These are phyloP conservation scores for Tetratostichococcus sp. DNA, from an alignment of 139 green algal genomes.

Conservation along the genomic window DNA sequence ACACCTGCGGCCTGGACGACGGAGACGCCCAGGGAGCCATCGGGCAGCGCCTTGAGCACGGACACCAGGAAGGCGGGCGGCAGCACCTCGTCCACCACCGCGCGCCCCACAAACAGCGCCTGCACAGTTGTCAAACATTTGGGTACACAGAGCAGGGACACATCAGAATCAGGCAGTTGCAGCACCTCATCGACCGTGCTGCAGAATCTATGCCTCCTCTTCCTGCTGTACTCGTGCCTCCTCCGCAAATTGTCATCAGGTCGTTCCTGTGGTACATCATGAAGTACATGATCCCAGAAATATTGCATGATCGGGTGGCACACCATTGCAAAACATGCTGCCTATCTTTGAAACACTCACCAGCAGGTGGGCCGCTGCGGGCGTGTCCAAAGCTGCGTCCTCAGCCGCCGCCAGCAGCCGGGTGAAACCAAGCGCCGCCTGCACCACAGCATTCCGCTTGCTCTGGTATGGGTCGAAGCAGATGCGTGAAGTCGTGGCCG, in stretches of 20 bases:
- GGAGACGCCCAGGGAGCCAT: constrained; percentile 54
- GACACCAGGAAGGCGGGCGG: constrained; percentile 76
- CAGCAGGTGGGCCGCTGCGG: constrained; percentile 71
- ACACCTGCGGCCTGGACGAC: constrained; percentile 51
- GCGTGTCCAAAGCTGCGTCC: constrained; percentile 86
- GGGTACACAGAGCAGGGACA: no score
- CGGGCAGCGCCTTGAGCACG: constrained; percentile 53
- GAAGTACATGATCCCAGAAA: no score
- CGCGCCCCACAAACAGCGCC: constrained; percentile 74
- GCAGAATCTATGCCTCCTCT: no score
- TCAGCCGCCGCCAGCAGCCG: constrained; percentile 57
- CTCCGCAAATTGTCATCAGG: no score
- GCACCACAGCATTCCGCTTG: constrained; percentile 9
- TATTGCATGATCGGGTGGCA: no score
- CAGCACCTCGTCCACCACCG: constrained; percentile 92
- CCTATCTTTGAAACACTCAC: background rate
- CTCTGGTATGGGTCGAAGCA: no score
- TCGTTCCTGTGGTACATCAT: no score
- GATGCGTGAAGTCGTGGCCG: no score
- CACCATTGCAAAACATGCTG: no score
- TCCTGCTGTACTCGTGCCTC: no score
- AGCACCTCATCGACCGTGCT: no score
- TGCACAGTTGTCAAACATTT: background rate
- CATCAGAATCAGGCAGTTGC: no score
- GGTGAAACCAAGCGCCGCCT: constrained; percentile 62